These are phyloP conservation scores for Escallonia herrerae DNA, from an alignment of 129 eudicot genomes.

Conservation along the genomic window DNA sequence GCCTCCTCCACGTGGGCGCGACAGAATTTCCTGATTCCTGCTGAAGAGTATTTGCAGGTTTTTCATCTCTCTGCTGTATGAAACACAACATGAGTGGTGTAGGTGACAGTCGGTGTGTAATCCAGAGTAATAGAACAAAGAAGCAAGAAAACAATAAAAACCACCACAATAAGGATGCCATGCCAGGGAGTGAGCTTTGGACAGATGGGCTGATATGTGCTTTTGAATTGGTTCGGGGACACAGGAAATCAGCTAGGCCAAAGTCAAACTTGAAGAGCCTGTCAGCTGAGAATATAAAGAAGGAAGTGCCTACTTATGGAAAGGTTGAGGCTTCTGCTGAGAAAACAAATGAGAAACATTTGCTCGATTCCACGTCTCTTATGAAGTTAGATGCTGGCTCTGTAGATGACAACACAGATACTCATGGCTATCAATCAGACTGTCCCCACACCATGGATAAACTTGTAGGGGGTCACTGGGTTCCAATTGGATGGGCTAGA, in stretches of 20 bases:
- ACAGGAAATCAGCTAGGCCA: conserved; percentile 26
- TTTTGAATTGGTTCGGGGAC: conserved; percentile 66
- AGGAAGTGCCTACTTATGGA: conserved; percentile 18
- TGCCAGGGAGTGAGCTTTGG: conserved; percentile 62
- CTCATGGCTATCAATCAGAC: conserved; percentile 17
- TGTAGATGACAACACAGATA: conserved; percentile 21
- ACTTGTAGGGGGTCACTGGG: conserved; percentile 62
- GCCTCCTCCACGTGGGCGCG: neutral
- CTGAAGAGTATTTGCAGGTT: neutral
- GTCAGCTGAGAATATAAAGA: conserved; percentile 29
- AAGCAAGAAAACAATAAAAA: conserved; percentile 32
- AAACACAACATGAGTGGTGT: conserved; percentile 25
- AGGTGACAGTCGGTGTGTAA: conserved; percentile 20
- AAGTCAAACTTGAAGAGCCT: conserved; percentile 30
- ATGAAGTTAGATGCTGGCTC: conserved; percentile 20
- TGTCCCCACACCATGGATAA: conserved; percentile 18
- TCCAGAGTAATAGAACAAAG: conserved; percentile 21
- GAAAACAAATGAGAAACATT: conserved; percentile 25
- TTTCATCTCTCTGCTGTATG: conserved; percentile 3
- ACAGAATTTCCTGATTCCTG: neutral
- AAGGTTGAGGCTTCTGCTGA: conserved; percentile 22
- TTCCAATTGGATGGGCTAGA: conserved; percentile 92
- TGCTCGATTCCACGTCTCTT: conserved; percentile 33
- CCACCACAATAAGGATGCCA: conserved; percentile 38
- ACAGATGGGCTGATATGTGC: conserved; percentile 91